These are phyloP conservation scores for Thielaviopsis euricoi DNA, from an alignment of 2,329 filamentous ascomycete genomes.

Conservation along the genomic window DNA sequence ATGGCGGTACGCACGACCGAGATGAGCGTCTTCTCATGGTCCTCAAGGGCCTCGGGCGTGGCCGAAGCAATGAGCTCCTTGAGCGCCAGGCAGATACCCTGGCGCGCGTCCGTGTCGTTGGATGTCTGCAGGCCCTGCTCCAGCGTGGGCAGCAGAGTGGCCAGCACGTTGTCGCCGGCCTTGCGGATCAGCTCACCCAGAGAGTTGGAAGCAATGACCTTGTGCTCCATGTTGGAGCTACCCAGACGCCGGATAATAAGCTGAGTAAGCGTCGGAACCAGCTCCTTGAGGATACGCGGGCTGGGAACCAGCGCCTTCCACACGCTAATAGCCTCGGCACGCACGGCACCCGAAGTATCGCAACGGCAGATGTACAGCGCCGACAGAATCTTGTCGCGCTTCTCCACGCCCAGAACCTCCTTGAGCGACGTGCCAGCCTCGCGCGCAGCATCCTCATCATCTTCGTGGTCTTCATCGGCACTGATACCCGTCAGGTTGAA, in stretches of 20 bases:
- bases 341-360: conserved; percentile 85
- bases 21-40: conserved; percentile 89
- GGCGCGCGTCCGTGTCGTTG: conserved; percentile 80
- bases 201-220: conserved; percentile 94
- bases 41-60: conserved; percentile 73
- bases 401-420: conserved; percentile 87
- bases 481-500: conserved; percentile 96
- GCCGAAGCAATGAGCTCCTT: conserved; percentile 86
- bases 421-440: conserved; percentile 88
- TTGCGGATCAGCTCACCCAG: conserved; percentile 93
- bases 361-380: conserved; percentile 93
- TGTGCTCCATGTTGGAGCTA: conserved; percentile 95
- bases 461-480: conserved; percentile 52
- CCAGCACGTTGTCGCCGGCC: conserved; percentile 82
- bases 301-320: conserved; percentile 96
- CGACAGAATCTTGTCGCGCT: conserved; percentile 93
- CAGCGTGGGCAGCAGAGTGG: conserved; percentile 74
- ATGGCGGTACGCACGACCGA: conserved; percentile 85
- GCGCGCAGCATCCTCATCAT: conserved; percentile 58
- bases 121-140: conserved; percentile 81
- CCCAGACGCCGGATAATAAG: conserved; percentile 86
- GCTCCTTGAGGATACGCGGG: conserved; percentile 81
- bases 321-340: conserved; percentile 74
- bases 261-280: conserved; percentile 86
- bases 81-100: conserved; percentile 93